Conservation (phyloP, 345 rosid genomes). For the Lagerstroemia speciosa region DNA sequence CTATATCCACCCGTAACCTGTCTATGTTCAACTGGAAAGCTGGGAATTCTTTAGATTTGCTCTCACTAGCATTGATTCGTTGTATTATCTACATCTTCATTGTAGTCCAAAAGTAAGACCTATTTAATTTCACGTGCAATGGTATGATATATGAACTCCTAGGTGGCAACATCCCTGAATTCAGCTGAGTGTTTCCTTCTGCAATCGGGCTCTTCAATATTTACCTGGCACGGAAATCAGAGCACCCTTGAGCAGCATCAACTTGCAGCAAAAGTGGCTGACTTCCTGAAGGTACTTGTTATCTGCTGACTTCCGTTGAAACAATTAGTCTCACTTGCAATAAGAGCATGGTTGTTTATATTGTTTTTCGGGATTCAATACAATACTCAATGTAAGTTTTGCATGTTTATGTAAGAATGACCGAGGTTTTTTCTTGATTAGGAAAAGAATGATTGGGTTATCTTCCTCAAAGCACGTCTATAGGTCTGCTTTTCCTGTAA, state of each 20-base stretch:
- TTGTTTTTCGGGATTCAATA: not conserved
- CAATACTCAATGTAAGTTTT: not conserved
- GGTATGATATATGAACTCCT: not conserved
- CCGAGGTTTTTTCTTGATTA: not conserved
- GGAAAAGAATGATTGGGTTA: not conserved
- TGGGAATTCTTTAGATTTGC: not conserved
- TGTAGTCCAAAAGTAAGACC: not conserved
- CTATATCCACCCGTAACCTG: not conserved
- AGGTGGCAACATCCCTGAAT: conserved; percentile 85
- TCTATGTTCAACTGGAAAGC: not conserved
- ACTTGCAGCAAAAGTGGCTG: conserved; percentile 72
- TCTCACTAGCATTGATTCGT: too few species aligned
- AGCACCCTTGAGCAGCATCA: conserved; percentile 90
- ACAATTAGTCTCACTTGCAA: not conserved
- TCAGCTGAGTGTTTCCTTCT: conserved; percentile 85
- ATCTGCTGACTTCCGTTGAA: too few species aligned
- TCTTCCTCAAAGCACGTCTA: not conserved
- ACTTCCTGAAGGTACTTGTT: conserved; percentile 63
- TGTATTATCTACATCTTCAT: not conserved
- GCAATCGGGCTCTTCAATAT: conserved; percentile 87
- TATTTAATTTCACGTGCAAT: not conserved
- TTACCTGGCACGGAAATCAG: conserved; percentile 94
- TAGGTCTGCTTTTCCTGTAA: not conserved
- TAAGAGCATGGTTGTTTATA: not conserved
- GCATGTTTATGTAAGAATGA: not conserved